These are phyloP conservation scores for Lichtheimia ramosa DNA, from an alignment of 371 early-diverging fungal species.

Conservation along the genomic window DNA sequence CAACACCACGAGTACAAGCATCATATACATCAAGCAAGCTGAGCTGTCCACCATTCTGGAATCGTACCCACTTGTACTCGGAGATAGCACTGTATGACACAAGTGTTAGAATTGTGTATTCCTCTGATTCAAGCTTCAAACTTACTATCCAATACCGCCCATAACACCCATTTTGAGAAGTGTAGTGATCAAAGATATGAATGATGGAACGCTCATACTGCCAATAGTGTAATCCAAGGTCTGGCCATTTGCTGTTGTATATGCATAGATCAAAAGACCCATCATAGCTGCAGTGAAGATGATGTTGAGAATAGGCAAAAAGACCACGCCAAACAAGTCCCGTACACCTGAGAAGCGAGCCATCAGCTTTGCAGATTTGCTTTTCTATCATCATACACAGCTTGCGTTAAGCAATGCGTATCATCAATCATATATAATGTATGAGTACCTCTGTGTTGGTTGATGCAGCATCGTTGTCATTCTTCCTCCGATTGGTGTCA, in stretches of 20 bases:
- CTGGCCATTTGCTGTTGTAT: constrained; percentile 16
- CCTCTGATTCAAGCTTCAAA: neutral
- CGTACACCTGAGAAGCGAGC: neutral
- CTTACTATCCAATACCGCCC: constrained; percentile 31
- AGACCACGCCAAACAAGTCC: constrained; percentile 3
- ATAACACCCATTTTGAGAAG: constrained; percentile 17
- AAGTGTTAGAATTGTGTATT: no score
- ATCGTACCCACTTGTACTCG: constrained; percentile 30
- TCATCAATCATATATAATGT: no score
- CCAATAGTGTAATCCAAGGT: constrained; percentile 17
- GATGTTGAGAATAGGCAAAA: constrained; percentile 11
- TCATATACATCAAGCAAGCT: constrained; percentile 28
- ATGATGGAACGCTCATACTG: constrained; percentile 17
- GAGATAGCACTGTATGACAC: constrained; percentile 21
- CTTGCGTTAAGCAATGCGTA: no score
- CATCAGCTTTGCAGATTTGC: no score
- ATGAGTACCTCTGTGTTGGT: no score
- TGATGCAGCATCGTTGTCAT: no score
- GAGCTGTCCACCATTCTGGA: constrained; percentile 20
- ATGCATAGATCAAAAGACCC: constrained; percentile 12
- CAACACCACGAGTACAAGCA: constrained; percentile 27
- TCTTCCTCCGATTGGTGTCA: no score
- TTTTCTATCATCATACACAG: no score
- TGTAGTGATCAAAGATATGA: constrained; percentile 20
- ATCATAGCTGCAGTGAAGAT: constrained; percentile 4